Evolutionary conservation across 176 grass and related monocot species (phyloP).

Genomic region (Eleusine coracana): DNA sequence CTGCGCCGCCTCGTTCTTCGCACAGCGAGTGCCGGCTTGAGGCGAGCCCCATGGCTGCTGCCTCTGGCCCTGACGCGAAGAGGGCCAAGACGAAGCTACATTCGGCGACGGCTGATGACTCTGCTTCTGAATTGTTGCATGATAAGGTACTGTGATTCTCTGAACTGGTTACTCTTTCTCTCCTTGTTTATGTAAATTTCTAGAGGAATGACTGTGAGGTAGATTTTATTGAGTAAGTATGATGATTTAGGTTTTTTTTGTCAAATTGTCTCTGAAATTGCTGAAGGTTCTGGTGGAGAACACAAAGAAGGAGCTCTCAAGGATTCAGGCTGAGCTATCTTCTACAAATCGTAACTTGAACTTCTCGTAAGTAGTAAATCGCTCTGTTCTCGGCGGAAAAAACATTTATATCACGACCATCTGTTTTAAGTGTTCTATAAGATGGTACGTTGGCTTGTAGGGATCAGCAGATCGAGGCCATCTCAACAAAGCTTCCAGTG

Average conservation of each 20-base stretch:
- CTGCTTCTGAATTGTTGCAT: slow-evolving; percentile 52
- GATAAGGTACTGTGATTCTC: slow-evolving; percentile 53
- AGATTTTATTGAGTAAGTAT: neutral
- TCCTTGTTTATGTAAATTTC: neutral
- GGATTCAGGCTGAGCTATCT: slow-evolving; percentile 79
- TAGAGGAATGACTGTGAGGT: neutral
- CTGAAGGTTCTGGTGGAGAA: slow-evolving; percentile 76
- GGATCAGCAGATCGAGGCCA: slow-evolving; percentile 69
- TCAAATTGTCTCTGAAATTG: neutral
- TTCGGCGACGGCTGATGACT: slow-evolving; percentile 26
- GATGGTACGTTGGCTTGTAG: slow-evolving; percentile 34
- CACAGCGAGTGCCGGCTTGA: slow-evolving; percentile 61
- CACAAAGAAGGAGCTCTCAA: slow-evolving; percentile 87
- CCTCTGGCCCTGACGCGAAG: slow-evolving; percentile 53
- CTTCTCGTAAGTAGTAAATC: slow-evolving; percentile 62
- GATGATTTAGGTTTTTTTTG: neutral
- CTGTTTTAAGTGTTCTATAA: slow-evolving; percentile 2
- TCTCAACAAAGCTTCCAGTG: slow-evolving; percentile 80
- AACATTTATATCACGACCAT: neutral
- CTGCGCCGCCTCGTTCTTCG: slow-evolving; percentile 30
- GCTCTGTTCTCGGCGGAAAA: neutral
- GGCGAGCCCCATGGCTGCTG: slow-evolving; percentile 42
- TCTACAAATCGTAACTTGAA: slow-evolving; percentile 63
- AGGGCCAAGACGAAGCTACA: slow-evolving; percentile 60
- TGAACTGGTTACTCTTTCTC: neutral